Evolutionary conservation across 1,139 yeast genomes (phyloP).

Genomic region (Yamadazyma buinensis): DNA sequence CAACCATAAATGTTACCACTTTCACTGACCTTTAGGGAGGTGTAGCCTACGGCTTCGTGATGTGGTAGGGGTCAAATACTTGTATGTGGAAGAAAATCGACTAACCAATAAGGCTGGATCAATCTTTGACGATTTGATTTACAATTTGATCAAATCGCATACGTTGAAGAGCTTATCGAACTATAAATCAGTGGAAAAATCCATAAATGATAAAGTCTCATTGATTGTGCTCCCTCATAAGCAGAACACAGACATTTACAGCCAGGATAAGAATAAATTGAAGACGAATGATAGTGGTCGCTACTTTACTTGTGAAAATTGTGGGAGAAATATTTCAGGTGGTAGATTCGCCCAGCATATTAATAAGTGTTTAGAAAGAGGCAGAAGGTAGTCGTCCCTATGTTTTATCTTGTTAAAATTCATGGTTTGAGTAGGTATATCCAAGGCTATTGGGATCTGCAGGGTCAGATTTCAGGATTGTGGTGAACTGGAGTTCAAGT

Average conservation of each 20-base stretch:
- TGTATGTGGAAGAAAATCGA: too few species aligned
- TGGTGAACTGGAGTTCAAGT: too few species aligned
- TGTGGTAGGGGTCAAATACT: too few species aligned
- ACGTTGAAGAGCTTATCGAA: slow-evolving; percentile 27
- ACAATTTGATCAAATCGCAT: slow-evolving; percentile 32
- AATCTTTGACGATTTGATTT: slow-evolving; percentile 31
- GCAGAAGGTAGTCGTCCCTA: slow-evolving; percentile 17
- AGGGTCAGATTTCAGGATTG: too few species aligned
- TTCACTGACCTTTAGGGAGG: too few species aligned
- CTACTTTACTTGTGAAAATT: slow-evolving; percentile 76
- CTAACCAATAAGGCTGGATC: slow-evolving; percentile 23
- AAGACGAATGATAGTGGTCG: slow-evolving; percentile 36
- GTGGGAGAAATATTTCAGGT: slow-evolving; percentile 85
- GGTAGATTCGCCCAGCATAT: slow-evolving; percentile 90
- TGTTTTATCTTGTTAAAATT: too few species aligned
- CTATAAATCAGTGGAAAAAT: slow-evolving; percentile 19
- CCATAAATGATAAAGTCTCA: slow-evolving; percentile 11
- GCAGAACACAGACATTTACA: slow-evolving; percentile 33
- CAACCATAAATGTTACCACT: too few species aligned
- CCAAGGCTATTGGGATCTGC: too few species aligned
- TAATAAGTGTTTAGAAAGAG: slow-evolving; percentile 70
- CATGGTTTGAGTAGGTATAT: too few species aligned
- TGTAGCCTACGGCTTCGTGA: too few species aligned
- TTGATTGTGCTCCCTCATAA: slow-evolving; percentile 9
- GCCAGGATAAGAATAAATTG: slow-evolving; percentile 39